phyloP scores from a whole-genome alignment of 805 yeast species.

The Saturnispora serradocipensis region DNA sequence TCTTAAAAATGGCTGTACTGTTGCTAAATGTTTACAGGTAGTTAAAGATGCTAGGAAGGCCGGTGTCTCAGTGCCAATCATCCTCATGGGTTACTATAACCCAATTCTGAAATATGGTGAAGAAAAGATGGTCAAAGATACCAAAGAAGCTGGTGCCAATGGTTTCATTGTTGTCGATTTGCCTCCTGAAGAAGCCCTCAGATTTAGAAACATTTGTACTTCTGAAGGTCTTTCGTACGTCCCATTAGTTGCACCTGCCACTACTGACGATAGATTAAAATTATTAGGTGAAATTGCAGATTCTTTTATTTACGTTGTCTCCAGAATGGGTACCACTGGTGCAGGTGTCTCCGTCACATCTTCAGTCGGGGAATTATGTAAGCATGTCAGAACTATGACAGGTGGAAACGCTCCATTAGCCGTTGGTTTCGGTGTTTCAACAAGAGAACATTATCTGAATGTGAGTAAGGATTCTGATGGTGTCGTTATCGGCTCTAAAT shows the following conservation, averaged over 20 bases:
- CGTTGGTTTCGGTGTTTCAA: slow-evolving; percentile 95
- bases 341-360: slow-evolving; percentile 56
- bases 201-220: slow-evolving; percentile 67
- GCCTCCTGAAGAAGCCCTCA: slow-evolving; percentile 96
- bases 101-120: slow-evolving; percentile 90
- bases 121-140: slow-evolving; percentile 64
- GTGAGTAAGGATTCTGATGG: slow-evolving; percentile 86
- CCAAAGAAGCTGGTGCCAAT: slow-evolving; percentile 85
- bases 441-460: slow-evolving; percentile 76
- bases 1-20: slow-evolving; percentile 71
- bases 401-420: slow-evolving; percentile 74
- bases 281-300: slow-evolving; percentile 80
- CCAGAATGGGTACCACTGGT: slow-evolving; percentile 98
- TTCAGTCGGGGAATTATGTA: slow-evolving; percentile 59
- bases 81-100: slow-evolving; percentile 96
- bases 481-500: slow-evolving; percentile 89
- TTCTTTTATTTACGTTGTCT: slow-evolving; percentile 91
- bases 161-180: slow-evolving; percentile 92
- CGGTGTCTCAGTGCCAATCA: slow-evolving; percentile 83
- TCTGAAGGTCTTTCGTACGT: slow-evolving; percentile 68
- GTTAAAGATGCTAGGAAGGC: slow-evolving; percentile 65
- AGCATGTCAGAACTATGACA: slow-evolving; percentile 67
- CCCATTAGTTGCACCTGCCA: slow-evolving; percentile 95
- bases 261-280: slow-evolving; percentile 80
- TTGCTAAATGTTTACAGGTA: slow-evolving; percentile 57